phyloP scores from a whole-genome alignment of 1,284 basidiomycete species.

The Porogramme epimiltina region DNA sequence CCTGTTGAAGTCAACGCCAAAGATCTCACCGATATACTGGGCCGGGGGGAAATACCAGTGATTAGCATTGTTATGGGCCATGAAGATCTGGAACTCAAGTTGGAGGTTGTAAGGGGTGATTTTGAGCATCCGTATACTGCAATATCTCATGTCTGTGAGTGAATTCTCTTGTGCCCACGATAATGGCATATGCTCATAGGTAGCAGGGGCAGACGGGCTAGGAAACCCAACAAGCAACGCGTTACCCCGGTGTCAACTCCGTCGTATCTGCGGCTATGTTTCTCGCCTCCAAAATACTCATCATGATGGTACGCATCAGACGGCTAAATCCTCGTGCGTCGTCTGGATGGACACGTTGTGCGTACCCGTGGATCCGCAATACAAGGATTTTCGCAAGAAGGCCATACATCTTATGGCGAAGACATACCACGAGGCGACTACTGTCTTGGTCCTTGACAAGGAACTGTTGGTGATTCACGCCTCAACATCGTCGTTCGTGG shows the following conservation, averaged over 20 bases:
- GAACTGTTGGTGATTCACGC: constrained; percentile 1
- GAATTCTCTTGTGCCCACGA: not conserved
- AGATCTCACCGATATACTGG: too few species aligned
- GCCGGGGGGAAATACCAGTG: too few species aligned
- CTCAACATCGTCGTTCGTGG: not conserved
- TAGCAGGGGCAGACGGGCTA: constrained; percentile 3
- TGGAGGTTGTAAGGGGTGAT: too few species aligned
- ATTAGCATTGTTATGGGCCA: too few species aligned
- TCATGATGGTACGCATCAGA: not conserved
- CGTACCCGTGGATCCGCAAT: not conserved
- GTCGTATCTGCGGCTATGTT: not conserved
- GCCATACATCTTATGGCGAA: constrained; percentile 1
- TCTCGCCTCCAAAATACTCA: too few species aligned
- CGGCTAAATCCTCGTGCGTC: not conserved
- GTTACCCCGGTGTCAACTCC: constrained; percentile 1
- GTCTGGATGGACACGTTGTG: constrained; percentile 6
- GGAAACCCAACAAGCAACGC: constrained; percentile 1
- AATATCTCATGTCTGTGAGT: too few species aligned
- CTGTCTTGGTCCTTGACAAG: constrained; percentile 2
- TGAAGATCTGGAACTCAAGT: too few species aligned
- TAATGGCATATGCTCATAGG: too few species aligned
- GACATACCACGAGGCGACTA: not conserved
- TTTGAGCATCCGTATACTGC: too few species aligned
- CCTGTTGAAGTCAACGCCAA: too few species aligned
- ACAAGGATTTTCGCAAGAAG: not conserved